A percentile compares a stretch with the other conserved stretches of the same genome.
Evolutionary conservation across 139 green algal genomes (phyloP).

Genomic region (Chlorella vulgaris): DNA sequence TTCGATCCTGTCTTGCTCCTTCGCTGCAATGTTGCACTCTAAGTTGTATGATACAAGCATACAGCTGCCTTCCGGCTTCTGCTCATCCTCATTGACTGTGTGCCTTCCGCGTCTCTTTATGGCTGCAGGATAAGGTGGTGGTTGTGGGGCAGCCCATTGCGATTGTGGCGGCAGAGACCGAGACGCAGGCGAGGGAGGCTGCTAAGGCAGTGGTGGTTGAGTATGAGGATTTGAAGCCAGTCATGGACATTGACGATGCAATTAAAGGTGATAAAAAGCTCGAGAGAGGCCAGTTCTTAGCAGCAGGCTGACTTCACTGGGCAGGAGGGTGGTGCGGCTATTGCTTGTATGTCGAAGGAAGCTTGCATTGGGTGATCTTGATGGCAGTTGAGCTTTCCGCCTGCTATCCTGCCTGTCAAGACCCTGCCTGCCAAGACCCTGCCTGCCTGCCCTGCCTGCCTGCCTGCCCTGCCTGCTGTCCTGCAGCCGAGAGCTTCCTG

Average conservation of each 20-base stretch:
- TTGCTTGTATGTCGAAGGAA: neutral
- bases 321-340: neutral
- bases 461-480: neutral
- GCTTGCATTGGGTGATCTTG: too few relatives aligned
- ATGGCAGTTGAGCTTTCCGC: too few relatives aligned
- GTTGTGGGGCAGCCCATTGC: conserved; percentile 87
- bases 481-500: conserved; percentile 18
- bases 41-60: too few relatives aligned
- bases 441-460: neutral
- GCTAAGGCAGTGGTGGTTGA: conserved; percentile 76
- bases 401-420: neutral
- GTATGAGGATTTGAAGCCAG: conserved; percentile 88
- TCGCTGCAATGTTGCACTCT: too few relatives aligned
- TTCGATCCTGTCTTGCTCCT: too few relatives aligned
- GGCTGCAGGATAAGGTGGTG: conserved; percentile 67
- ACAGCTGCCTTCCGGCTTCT: neutral
- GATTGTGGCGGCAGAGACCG: conserved; percentile 84
- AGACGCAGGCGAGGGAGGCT: conserved; percentile 71
- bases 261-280: conserved; percentile 69
- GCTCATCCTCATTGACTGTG: neutral
- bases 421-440: neutral
- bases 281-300: conserved; percentile 14
- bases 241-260: conserved; percentile 91
- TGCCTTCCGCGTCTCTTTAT: neutral
- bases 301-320: neutral